These are phyloP conservation scores for Cladosporium sp. DNA, from an alignment of 2,329 filamentous ascomycete species.

Conservation along the genomic window DNA sequence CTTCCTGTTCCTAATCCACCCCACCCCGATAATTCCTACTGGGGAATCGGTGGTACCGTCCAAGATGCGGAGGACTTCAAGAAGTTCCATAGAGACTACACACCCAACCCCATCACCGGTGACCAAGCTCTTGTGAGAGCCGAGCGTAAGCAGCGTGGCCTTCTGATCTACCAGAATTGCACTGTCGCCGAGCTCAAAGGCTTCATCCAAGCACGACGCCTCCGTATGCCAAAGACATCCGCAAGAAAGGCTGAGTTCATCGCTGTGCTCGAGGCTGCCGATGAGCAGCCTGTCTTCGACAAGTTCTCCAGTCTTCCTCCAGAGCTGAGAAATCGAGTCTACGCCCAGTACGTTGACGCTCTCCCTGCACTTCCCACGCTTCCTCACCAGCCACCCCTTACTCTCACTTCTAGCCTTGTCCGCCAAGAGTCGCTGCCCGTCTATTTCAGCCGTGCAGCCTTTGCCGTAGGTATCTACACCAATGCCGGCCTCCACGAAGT, in stretches of 20 bases:
- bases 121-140: background rate
- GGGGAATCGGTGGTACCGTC: background rate
- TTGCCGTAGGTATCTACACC: background rate
- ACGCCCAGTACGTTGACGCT: background rate
- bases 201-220: background rate
- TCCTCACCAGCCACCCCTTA: conserved; percentile 1
- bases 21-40: conserved; percentile 2
- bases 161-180: background rate
- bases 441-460: background rate
- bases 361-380: background rate
- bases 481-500: too few species aligned
- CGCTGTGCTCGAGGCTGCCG: background rate
- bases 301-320: background rate
- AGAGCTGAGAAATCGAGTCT: background rate
- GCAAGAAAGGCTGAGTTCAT: background rate
- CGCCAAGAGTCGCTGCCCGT: background rate
- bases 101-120: background rate
- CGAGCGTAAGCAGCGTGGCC: background rate
- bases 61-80: background rate
- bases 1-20: background rate
- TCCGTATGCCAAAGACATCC: background rate
- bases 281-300: background rate
- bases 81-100: background rate
- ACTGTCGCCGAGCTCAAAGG: background rate
- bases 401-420: background rate